Conservation (phyloP, 805 yeast species). For the Barnettozyma wickerhamii region DNA sequence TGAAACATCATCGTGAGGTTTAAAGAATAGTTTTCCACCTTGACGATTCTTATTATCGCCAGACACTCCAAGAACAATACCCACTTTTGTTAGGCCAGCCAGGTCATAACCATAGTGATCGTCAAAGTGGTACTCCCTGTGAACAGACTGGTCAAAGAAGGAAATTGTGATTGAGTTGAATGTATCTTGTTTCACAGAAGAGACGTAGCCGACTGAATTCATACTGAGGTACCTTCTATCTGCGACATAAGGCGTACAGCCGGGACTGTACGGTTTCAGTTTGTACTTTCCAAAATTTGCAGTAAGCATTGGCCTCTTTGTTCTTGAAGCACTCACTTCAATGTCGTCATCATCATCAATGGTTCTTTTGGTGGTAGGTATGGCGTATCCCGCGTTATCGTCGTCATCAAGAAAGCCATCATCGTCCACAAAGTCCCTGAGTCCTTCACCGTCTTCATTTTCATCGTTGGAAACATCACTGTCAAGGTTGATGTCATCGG, state of each 20-base stretch:
- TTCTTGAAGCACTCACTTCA: background rate
- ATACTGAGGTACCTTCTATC: conserved; percentile 76
- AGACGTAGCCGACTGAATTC: conserved; percentile 75
- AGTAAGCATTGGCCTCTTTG: conserved; percentile 9
- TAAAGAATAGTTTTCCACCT: conserved; percentile 49
- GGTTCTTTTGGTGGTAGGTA: conserved; percentile 18
- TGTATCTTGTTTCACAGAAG: conserved; percentile 60
- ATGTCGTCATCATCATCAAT: conserved; percentile 10
- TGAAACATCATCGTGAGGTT: conserved; percentile 61
- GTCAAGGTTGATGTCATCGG: conserved; percentile 25
- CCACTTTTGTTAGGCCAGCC: conserved; percentile 66
- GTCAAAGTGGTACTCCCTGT: conserved; percentile 80
- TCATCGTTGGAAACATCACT: conserved; percentile 23
- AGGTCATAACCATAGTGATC: conserved; percentile 70
- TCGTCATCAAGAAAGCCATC: conserved; percentile 62
- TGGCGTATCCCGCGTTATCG: conserved; percentile 35
- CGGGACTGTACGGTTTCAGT: conserved; percentile 72
- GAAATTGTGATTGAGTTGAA: conserved; percentile 77
- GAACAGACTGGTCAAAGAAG: conserved; percentile 74
- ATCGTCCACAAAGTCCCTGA: conserved; percentile 34
- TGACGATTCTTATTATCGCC: conserved; percentile 30
- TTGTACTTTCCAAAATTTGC: conserved; percentile 23
- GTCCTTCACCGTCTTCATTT: conserved; percentile 30
- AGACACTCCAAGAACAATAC: conserved; percentile 57
- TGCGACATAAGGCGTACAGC: conserved; percentile 74